Evolutionary conservation across 805 yeast genomes (phyloP), one percentile per base, ranked within the genome.

Genomic region (Wickerhamomyces subpelliculosus): DNA sequence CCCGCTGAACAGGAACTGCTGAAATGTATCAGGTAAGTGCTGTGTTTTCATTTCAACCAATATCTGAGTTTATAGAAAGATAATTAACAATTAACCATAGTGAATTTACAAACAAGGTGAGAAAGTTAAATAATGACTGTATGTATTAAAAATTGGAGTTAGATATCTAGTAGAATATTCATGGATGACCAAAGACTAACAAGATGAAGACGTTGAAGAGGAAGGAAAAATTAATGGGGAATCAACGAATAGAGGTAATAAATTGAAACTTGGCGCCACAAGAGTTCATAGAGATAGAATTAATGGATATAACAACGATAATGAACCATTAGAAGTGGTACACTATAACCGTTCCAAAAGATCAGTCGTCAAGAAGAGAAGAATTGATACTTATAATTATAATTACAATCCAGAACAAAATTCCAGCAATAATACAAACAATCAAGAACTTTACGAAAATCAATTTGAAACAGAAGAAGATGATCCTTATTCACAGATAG

Each of bases 231-330:
- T 48, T 5, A 48, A 51, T 29, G 67, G 68, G 5, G 60, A 64
- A 16, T 53, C 61, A 2, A 61, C 75, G 0, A 78, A 78, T 48
- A 61, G 84, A 38, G 84, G 84, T 9, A 71, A 72, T 43, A 78
- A 78, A 51, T 61, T 79, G 25, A 68, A 74, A 36, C 68, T 69
- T 32, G 71, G 71, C 1, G 66, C 80, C 8, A 63, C 67, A 9
- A 48, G 54, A 13, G 71, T 77, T 0, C 69, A 74, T 34, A 63
- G 72, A 41, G 67, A 64, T 22, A 60, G 61, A 31, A 56, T 78
- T 27, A 51, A 60, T 38, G 62, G 62, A 19, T 44, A 43, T 47
- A 44, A 58, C 48, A 46, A 62, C 52, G 41, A 51, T 44, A 17
- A 52, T n/a, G 54, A 50, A 4, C 32, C 37, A 9, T 23, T 37